A percentile compares a stretch with the other conserved stretches of the same genome.
These are phyloP conservation scores for Nakazawaea sp. DNA, from an alignment of 805 yeast species.

Conservation along the genomic window DNA sequence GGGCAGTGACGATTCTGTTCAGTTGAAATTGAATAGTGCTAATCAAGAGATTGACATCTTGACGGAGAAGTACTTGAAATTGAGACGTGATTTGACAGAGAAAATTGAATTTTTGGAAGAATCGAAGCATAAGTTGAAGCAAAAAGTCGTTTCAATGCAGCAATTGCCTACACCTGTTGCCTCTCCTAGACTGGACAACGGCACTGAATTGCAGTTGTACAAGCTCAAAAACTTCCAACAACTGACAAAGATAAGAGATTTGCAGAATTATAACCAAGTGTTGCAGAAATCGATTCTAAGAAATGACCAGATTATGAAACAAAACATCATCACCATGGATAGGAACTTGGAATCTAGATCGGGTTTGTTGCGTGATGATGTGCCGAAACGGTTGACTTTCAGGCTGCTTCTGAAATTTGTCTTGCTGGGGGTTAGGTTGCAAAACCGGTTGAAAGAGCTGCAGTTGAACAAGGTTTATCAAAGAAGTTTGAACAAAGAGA, in stretches of 20 bases:
- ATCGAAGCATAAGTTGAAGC: slow-evolving; percentile 12
- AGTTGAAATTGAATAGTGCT: slow-evolving; percentile 4
- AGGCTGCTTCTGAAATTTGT: slow-evolving; percentile 25
- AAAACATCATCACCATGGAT: slow-evolving; percentile 1
- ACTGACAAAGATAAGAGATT: slow-evolving; percentile 5
- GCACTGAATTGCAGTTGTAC: background rate
- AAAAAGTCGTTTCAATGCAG: slow-evolving; percentile 4
- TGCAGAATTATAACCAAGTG: slow-evolving; percentile 5
- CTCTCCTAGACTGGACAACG: background rate
- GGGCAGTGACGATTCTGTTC: background rate
- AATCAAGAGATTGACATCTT: slow-evolving; percentile 11
- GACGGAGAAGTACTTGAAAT: slow-evolving; percentile 7
- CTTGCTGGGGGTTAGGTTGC: slow-evolving; percentile 29
- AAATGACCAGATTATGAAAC: slow-evolving; percentile 1
- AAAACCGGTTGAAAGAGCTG: slow-evolving; percentile 24
- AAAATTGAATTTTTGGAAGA: slow-evolving; percentile 12
- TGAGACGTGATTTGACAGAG: slow-evolving; percentile 11
- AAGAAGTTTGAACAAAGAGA: slow-evolving; percentile 21
- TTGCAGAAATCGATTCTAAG: background rate
- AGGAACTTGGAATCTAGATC: background rate
- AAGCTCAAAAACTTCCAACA: background rate
- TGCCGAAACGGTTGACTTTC: slow-evolving; percentile 17
- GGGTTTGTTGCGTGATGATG: background rate
- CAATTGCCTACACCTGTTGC: background rate
- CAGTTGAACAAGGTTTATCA: slow-evolving; percentile 17